A percentile compares a stretch with the other conserved stretches of the same genome.
phyloP scores from a whole-genome alignment of 2,329 filamentous ascomycete genomes.

The Penicillium sp. region DNA sequence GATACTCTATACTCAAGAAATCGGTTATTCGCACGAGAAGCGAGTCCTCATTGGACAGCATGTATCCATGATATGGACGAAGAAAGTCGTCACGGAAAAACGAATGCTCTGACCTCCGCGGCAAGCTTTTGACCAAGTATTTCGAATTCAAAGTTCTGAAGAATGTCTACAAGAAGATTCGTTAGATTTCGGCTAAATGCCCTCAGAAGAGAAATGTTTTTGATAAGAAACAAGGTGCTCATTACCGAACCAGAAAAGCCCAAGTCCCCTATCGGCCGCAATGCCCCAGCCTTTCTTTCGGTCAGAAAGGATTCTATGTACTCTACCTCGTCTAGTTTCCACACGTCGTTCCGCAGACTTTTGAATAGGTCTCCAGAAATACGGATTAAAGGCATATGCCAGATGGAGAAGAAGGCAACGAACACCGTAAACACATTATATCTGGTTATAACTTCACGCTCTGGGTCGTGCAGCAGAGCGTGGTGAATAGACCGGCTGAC shows the following conservation, averaged over 20 bases:
- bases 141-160: slow-evolving; percentile 64
- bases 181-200: background rate
- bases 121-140: slow-evolving; percentile 68
- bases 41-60: slow-evolving; percentile 57
- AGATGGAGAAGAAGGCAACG: slow-evolving; percentile 53
- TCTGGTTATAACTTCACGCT: slow-evolving; percentile 18
- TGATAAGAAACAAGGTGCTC: background rate
- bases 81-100: slow-evolving; percentile 67
- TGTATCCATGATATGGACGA: slow-evolving; percentile 61
- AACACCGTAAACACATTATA: slow-evolving; percentile 41
- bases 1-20: slow-evolving; percentile 56
- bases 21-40: slow-evolving; percentile 69
- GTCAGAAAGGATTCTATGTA: slow-evolving; percentile 53
- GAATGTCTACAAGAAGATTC: slow-evolving; percentile 53
- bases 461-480: slow-evolving; percentile 26
- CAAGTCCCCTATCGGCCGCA: slow-evolving; percentile 62
- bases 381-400: slow-evolving; percentile 47
- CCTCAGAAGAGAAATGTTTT: background rate
- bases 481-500: slow-evolving; percentile 26
- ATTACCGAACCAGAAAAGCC: slow-evolving; percentile 67
- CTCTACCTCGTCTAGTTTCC: slow-evolving; percentile 52
- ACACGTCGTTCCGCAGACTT: slow-evolving; percentile 49
- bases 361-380: slow-evolving; percentile 49
- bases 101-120: slow-evolving; percentile 64
- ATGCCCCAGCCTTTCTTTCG: slow-evolving; percentile 33